phyloP scores from a whole-genome alignment of 495 filamentous ascomycete species.

The Penicillium paradoxum region DNA sequence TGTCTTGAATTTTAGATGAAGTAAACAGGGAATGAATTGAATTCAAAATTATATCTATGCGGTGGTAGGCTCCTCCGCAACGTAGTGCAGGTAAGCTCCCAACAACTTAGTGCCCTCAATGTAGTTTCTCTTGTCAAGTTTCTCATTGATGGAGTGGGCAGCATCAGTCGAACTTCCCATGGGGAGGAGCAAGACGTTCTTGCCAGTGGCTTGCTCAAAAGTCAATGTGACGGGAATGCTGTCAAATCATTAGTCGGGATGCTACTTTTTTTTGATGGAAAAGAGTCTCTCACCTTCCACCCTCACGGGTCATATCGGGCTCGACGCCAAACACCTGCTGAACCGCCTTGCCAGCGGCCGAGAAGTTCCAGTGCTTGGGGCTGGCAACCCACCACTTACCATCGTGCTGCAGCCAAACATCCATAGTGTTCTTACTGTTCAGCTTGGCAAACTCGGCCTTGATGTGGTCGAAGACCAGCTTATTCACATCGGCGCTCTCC shows the following conservation, averaged over 20 bases:
- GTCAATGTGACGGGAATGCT: slow-evolving; percentile 96
- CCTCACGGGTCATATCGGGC: slow-evolving; percentile 94
- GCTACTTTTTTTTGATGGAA: not conserved
- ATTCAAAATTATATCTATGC: not conserved
- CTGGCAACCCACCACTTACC: slow-evolving; percentile 98
- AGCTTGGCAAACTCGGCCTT: slow-evolving; percentile 75
- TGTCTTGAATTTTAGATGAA: not conserved
- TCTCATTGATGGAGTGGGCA: slow-evolving; percentile 97
- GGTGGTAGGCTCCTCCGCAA: slow-evolving; percentile 76
- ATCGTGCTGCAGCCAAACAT: slow-evolving; percentile 73
- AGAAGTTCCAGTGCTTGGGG: slow-evolving; percentile 98
- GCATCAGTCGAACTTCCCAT: slow-evolving; percentile 97
- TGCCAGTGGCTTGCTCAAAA: slow-evolving; percentile 96
- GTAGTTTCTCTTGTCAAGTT: slow-evolving; percentile 94
- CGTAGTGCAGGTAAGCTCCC: slow-evolving; percentile 94
- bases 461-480: slow-evolving; percentile 74
- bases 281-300: slow-evolving; percentile 61
- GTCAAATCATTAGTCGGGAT: slow-evolving; percentile 17
- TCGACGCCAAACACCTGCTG: slow-evolving; percentile 86
- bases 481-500: slow-evolving; percentile 84
- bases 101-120: slow-evolving; percentile 97
- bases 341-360: slow-evolving; percentile 85
- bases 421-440: slow-evolving; percentile 82
- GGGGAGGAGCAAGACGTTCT: slow-evolving; percentile 91
- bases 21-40: not conserved